Percentiles rank a stretch among this genome's conserved stretches.
phyloP scores from a whole-genome alignment of 495 filamentous ascomycete species.

The Pseudevernia furfuracea region DNA sequence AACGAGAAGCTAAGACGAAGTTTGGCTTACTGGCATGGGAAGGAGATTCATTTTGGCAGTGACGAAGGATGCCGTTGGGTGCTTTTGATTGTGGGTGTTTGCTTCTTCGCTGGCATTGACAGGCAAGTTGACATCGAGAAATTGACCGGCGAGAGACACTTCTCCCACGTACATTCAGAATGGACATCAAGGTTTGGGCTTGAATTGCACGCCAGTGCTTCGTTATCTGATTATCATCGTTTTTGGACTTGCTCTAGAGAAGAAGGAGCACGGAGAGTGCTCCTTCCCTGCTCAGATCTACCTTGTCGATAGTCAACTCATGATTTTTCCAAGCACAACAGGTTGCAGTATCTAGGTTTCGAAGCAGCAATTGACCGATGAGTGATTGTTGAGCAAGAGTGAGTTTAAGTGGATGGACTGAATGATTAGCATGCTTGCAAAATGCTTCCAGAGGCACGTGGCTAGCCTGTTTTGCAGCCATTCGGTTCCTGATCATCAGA shows the following conservation, averaged over 20 bases:
- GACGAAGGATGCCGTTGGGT: background rate
- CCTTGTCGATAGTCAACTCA: background rate
- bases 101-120: background rate
- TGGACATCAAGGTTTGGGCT: background rate
- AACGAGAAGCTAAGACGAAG: background rate
- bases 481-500: background rate
- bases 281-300: background rate
- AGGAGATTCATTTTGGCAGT: background rate
- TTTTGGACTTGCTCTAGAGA: background rate
- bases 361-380: background rate
- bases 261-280: background rate
- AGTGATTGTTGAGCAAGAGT: background rate
- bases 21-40: background rate
- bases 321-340: background rate
- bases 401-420: background rate
- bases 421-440: background rate
- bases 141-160: background rate
- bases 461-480: background rate
- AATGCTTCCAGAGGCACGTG: background rate
- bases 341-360: background rate
- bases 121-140: background rate
- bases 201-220: background rate
- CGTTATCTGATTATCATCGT: background rate
- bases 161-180: background rate
- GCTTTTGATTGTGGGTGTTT: background rate